Percentiles rank a stretch among this genome's conserved stretches.
These are phyloP conservation scores for Herpetomonas muscarum DNA, from an alignment of 208 protist species.

Conservation along the genomic window DNA sequence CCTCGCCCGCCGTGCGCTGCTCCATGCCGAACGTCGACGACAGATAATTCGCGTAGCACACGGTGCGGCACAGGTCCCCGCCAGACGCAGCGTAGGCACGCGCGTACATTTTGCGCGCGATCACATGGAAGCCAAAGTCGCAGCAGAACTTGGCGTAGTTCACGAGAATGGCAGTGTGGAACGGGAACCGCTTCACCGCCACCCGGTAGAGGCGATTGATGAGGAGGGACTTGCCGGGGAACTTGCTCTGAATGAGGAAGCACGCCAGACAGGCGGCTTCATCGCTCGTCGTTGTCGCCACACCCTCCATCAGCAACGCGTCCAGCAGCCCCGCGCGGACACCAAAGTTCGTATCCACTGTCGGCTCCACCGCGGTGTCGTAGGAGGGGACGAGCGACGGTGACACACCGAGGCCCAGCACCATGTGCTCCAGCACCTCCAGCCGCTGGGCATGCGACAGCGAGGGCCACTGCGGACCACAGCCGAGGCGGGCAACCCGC, in stretches of 20 bases:
- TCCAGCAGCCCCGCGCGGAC: slow-evolving; percentile 21
- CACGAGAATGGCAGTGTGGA: slow-evolving; percentile 48
- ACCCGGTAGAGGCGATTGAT: slow-evolving; percentile 65
- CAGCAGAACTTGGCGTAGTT: slow-evolving; percentile 82
- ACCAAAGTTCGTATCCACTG: slow-evolving; percentile 1
- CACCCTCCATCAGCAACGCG: slow-evolving; percentile 42
- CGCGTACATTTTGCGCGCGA: slow-evolving; percentile 73
- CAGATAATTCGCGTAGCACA: slow-evolving; percentile 76
- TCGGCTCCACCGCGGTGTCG: neutral
- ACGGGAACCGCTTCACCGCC: slow-evolving; percentile 51
- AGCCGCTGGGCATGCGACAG: slow-evolving; percentile 23
- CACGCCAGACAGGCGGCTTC: slow-evolving; percentile 64
- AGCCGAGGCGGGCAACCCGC: slow-evolving; percentile 36
- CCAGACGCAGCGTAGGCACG: slow-evolving; percentile 47
- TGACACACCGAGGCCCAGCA: slow-evolving; percentile 36
- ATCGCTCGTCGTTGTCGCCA: slow-evolving; percentile 40
- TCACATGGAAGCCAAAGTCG: slow-evolving; percentile 33
- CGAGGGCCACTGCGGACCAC: slow-evolving; percentile 41
- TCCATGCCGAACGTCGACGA: slow-evolving; percentile 33
- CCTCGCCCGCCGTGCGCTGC: slow-evolving; percentile 31
- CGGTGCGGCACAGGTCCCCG: slow-evolving; percentile 47
- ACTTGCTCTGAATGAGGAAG: slow-evolving; percentile 65
- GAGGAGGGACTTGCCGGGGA: slow-evolving; percentile 34
- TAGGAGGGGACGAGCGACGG: slow-evolving; percentile 1
- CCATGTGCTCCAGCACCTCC: slow-evolving; percentile 57